Evolutionary conservation across 768 basidiomycete genomes (phyloP), one percentile per base, ranked within the genome.

Genomic region (Trametopsis cervina): DNA sequence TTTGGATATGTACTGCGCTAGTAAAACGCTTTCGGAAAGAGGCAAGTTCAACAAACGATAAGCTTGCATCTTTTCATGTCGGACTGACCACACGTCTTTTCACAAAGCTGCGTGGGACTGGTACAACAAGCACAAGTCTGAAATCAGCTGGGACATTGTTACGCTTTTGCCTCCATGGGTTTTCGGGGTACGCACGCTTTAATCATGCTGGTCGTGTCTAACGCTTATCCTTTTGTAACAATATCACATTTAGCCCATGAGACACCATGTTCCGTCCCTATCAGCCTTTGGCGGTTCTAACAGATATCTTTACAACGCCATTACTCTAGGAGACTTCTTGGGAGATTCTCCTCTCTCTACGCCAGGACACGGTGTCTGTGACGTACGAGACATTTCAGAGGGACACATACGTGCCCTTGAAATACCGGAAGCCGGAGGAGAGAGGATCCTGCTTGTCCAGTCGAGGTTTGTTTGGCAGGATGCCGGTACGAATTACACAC

Each of bases 1-100:
- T 0, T 51, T 60, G 11, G 43, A 57, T 3, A 77, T 75, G 49
- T 87, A 87, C 60, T 52, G 67, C 9, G 80, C 73, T 3, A 60
- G 71, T 3, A 83, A 84, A 67, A 70, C 68, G 0, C 65, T 80
- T 6, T 78, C 81, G 0, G 82, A 84, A 64, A 44, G 23, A 25
- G 40, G 29, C 29, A 15, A 33, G 29, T 33, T 33, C 29, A 7
- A 25, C 26, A 24, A 36, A 36, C 35, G 11, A 11, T 36, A 36
- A 36, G n/a, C n/a, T n/a, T n/a, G n/a, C n/a, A n/a, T n/a, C n/a
- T n/a, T n/a, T n/a, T n/a, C n/a, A n/a, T n/a, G n/a, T n/a, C n/a
- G n/a, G n/a, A n/a, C n/a, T n/a, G n/a, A n/a, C n/a, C n/a, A n/a
- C n/a, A n/a, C n/a, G n/a, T n/a, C n/a, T n/a, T n/a, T n/a, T n/a